These are phyloP conservation scores for Bolboschoenoplectus hybrid DNA, from an alignment of 202 grass and related monocot species.

Conservation along the genomic window DNA sequence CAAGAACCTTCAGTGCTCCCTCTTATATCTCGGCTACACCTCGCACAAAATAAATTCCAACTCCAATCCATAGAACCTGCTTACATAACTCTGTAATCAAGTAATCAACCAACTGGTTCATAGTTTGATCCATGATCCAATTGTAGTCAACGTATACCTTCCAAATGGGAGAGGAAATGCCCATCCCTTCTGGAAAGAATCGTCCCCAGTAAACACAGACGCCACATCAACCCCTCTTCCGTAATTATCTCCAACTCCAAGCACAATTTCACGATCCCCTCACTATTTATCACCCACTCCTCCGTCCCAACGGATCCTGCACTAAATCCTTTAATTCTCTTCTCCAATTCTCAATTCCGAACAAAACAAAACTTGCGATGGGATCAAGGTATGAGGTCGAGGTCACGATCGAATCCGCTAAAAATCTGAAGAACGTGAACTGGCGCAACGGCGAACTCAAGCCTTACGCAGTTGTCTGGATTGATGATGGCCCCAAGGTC, in stretches of 20 bases:
- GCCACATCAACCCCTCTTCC: neutral
- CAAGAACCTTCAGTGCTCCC: neutral
- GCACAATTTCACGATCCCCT: neutral
- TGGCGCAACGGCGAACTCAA: conserved; percentile 78
- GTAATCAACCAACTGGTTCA: neutral
- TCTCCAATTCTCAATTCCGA: neutral
- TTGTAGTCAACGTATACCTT: neutral
- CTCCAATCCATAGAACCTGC: neutral
- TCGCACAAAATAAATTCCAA: neutral
- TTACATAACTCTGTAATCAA: no score
- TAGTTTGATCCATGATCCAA: neutral
- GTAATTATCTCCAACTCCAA: conserved; percentile 13
- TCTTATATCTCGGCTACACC: neutral
- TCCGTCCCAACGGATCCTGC: neutral
- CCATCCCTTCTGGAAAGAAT: neutral
- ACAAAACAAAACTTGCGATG: conserved; percentile 19
- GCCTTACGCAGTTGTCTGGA: conserved; percentile 73
- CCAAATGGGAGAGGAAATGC: neutral
- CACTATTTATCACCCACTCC: neutral
- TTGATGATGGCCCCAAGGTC: conserved; percentile 54
- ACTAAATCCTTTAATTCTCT: neutral
- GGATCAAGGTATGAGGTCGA: conserved; percentile 72
- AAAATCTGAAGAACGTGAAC: conserved; percentile 96
- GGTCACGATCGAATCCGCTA: conserved; percentile 51
- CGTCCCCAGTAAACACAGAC: neutral